Conservation (phyloP, 1,284 basidiomycete genomes). For the Cerioporus squamosus region DNA sequence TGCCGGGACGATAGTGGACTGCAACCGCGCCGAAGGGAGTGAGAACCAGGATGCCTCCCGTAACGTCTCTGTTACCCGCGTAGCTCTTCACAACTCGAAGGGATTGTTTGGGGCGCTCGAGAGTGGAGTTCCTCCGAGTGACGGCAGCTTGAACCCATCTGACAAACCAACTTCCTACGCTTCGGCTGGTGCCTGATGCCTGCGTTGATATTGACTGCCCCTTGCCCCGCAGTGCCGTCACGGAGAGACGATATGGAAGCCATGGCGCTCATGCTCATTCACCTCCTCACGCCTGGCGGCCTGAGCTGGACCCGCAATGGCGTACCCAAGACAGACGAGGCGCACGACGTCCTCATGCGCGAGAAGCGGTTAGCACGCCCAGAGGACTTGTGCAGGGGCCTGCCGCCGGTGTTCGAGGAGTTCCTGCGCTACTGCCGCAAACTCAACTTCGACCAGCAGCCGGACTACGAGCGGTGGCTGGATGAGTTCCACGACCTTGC, state of each 20-base stretch:
- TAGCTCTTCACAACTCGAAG: too few relatives aligned
- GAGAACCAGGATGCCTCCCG: background rate
- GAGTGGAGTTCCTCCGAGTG: too few relatives aligned
- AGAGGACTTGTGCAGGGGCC: conserved; percentile 69
- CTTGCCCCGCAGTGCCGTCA: conserved; percentile 57
- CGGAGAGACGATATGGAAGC: conserved; percentile 79
- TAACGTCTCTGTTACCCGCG: background rate
- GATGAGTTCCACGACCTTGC: conserved; percentile 63
- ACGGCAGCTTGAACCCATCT: background rate
- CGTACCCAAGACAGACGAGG: conserved; percentile 66
- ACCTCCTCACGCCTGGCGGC: conserved; percentile 74
- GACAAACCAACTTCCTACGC: background rate
- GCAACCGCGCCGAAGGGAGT: background rate
- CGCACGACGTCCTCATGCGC: conserved; percentile 63
- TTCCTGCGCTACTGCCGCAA: conserved; percentile 71
- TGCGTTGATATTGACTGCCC: background rate
- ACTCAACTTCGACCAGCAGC: conserved; percentile 66
- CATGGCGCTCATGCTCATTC: conserved; percentile 75
- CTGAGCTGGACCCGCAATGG: conserved; percentile 78
- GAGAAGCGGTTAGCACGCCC: conserved; percentile 61
- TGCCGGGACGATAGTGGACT: too few relatives aligned
- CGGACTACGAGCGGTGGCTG: conserved; percentile 68
- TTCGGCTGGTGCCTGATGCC: background rate
- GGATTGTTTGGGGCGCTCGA: too few relatives aligned
- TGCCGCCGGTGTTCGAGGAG: conserved; percentile 74